These are phyloP conservation scores for Pythium insidiosum DNA, from an alignment of 352 stramenopile genomes.

Conservation along the genomic window DNA sequence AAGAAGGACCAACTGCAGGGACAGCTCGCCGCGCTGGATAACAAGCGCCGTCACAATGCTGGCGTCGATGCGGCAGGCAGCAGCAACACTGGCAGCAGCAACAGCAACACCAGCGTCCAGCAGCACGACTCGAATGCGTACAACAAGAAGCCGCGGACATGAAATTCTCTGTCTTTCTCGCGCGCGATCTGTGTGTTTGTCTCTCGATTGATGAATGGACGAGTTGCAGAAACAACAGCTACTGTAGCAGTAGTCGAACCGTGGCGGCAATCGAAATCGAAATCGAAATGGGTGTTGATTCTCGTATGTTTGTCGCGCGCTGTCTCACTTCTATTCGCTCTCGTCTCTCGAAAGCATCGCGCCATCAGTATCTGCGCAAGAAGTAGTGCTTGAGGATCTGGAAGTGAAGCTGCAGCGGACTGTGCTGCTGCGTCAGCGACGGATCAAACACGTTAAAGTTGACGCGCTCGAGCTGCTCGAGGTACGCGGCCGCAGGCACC, in stretches of 20 bases:
- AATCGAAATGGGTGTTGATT: too few species aligned
- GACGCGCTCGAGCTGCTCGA: slow-evolving; percentile 59
- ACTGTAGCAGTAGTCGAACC: too few species aligned
- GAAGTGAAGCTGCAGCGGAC: slow-evolving; percentile 52
- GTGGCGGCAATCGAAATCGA: too few species aligned
- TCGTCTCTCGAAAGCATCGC: background rate
- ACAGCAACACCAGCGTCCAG: slow-evolving; percentile 25
- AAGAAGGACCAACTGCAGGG: slow-evolving; percentile 87
- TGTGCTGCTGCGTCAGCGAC: slow-evolving; percentile 40
- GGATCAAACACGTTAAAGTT: slow-evolving; percentile 79
- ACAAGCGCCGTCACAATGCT: slow-evolving; percentile 53
- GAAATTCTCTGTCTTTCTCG: too few species aligned
- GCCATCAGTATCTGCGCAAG: slow-evolving; percentile 57
- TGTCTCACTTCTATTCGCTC: background rate
- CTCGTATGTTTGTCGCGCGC: background rate
- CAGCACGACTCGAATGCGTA: slow-evolving; percentile 33
- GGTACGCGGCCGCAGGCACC: slow-evolving; percentile 50
- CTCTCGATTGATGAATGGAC: too few species aligned
- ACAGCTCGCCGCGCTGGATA: slow-evolving; percentile 69
- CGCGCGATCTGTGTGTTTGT: too few species aligned
- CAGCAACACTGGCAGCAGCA: slow-evolving; percentile 29
- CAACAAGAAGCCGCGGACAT: slow-evolving; percentile 31
- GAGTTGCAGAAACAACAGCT: too few species aligned
- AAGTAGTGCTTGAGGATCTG: slow-evolving; percentile 76
- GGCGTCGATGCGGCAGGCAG: too few species aligned